Percentiles rank a stretch among this genome's conserved stretches.
Evolutionary conservation across 164 flowering plant genomes (phyloP).

Genomic region (Annona cherimola): DNA sequence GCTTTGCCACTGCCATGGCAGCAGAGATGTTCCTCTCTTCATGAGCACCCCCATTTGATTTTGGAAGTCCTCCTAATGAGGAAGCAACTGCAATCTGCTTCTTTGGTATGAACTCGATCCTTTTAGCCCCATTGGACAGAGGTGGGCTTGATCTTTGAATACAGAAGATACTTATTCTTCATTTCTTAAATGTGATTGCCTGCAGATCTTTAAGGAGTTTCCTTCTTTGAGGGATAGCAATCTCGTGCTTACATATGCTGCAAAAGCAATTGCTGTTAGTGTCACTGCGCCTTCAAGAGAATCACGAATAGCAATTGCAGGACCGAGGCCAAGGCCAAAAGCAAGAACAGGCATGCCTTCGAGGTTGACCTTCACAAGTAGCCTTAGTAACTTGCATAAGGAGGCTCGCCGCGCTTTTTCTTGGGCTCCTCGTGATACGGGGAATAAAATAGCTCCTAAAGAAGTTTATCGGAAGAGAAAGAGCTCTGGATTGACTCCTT

Average conservation of each 20-base stretch:
- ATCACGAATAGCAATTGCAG: conserved; percentile 54
- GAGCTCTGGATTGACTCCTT: conserved; percentile 74
- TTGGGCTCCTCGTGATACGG: conserved; percentile 81
- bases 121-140: not conserved
- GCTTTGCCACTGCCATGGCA: conserved; percentile 98
- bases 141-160: not conserved
- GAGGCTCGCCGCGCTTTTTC: conserved; percentile 98
- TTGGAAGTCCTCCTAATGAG: conserved; percentile 95
- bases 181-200: not conserved
- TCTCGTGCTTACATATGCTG: conserved; percentile 68
- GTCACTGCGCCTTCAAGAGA: conserved; percentile 65
- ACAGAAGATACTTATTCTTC: not conserved
- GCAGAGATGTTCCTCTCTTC: conserved; percentile 93
- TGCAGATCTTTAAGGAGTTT: conserved; percentile 90
- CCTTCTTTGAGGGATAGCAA: conserved; percentile 77
- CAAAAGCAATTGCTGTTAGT: conserved; percentile 79
- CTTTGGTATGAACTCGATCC: conserved; percentile 48
- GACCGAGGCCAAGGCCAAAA: conserved; percentile 65
- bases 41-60: conserved; percentile 93
- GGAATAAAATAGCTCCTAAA: conserved; percentile 64
- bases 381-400: conserved; percentile 84
- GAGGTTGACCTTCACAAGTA: conserved; percentile 65
- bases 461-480: conserved; percentile 85
- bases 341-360: conserved; percentile 48
- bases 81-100: conserved; percentile 94